A percentile compares a stretch with the other conserved stretches of the same genome.
These are phyloP conservation scores for Coemansia sp. DNA, from an alignment of 192 early-diverging fungal genomes.

Conservation along the genomic window DNA sequence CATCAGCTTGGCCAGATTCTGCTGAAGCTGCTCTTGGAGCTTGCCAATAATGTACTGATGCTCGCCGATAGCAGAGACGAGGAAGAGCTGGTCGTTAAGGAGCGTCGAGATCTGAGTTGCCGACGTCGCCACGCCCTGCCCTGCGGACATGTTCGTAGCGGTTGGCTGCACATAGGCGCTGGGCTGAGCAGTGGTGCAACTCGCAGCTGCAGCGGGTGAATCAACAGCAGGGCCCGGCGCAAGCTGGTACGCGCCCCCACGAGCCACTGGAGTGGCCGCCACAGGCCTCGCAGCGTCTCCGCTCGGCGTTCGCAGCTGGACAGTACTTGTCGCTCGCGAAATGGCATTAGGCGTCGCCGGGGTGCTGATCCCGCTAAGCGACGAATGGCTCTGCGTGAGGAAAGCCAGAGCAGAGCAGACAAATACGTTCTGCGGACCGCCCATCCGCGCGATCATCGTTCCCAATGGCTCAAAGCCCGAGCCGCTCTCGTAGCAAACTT, in stretches of 20 bases:
- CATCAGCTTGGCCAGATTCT: slow-evolving; percentile 45
- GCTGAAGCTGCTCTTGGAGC: slow-evolving; percentile 40
- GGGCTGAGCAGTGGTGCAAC: background rate
- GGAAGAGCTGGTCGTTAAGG: slow-evolving; percentile 41
- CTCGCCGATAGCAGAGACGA: slow-evolving; percentile 38
- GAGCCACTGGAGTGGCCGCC: background rate
- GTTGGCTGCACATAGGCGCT: slow-evolving; percentile 3
- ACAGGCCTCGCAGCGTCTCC: background rate
- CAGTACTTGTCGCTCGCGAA: slow-evolving; percentile 28
- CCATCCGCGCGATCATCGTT: slow-evolving; percentile 65
- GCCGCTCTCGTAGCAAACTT: slow-evolving; percentile 83
- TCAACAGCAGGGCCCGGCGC: background rate
- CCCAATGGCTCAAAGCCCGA: slow-evolving; percentile 79
- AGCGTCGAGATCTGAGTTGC: slow-evolving; percentile 39
- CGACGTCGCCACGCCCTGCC: slow-evolving; percentile 15
- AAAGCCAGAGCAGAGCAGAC: slow-evolving; percentile 44
- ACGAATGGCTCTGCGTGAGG: slow-evolving; percentile 10
- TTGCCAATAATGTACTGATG: slow-evolving; percentile 24
- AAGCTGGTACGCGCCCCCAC: slow-evolving; percentile 5
- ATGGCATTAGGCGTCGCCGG: slow-evolving; percentile 31
- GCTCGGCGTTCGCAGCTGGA: slow-evolving; percentile 7
- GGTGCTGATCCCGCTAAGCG: slow-evolving; percentile 22
- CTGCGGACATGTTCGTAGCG: background rate
- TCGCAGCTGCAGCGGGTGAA: background rate
- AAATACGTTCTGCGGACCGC: slow-evolving; percentile 76